Percentiles rank a stretch among this genome's conserved stretches.
Conservation (phyloP, 345 rosid species). For the Cardiospermum halicacabum region DNA sequence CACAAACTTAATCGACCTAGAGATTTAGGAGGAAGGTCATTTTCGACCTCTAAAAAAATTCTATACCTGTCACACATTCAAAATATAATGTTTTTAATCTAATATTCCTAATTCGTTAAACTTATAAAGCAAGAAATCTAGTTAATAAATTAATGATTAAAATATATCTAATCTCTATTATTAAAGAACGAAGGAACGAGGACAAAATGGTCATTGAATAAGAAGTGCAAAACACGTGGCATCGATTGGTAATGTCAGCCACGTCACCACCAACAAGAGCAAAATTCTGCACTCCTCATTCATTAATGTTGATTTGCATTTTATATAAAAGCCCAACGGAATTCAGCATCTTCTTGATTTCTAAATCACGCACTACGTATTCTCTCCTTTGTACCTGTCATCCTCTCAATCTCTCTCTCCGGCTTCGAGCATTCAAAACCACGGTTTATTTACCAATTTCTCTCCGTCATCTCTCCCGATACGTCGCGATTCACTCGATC, state of each 20-base stretch:
- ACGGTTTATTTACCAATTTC: slow-evolving; percentile 8
- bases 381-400: neutral
- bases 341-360: neutral
- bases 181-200: neutral
- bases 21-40: neutral
- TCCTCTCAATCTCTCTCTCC: slow-evolving; percentile 18
- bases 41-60: neutral
- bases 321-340: slow-evolving; percentile 16
- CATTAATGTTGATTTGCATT: neutral
- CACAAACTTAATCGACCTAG: neutral
- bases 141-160: too few relatives aligned
- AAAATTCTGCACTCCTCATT: neutral
- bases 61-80: neutral
- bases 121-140: too few relatives aligned
- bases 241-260: neutral
- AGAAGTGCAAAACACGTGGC: slow-evolving; percentile 26
- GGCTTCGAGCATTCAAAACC: slow-evolving; percentile 24
- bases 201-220: slow-evolving; percentile 9
- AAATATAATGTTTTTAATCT: too few relatives aligned
- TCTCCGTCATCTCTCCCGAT: neutral
- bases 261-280: slow-evolving; percentile 19
- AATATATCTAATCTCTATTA: neutral
- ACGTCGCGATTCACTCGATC: slow-evolving; percentile 19
- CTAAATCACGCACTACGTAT: neutral
- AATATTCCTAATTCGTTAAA: too few relatives aligned